Base-by-base conservation (phyloP, 1,284 basidiomycete genomes). In the Microbotryomycetes sp. region DNA sequence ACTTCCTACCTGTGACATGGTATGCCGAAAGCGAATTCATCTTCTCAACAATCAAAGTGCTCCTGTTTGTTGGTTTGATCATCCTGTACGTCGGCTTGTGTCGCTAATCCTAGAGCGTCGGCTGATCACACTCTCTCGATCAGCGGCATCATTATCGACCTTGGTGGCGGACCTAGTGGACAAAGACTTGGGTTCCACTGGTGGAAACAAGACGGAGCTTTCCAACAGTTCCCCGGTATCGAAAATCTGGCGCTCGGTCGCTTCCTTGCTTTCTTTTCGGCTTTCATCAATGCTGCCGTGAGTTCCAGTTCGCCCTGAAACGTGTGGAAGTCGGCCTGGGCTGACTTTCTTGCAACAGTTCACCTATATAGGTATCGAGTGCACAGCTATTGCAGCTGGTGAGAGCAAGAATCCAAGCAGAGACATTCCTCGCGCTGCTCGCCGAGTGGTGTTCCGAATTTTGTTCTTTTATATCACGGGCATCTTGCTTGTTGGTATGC, bases 371-470 rank as follows among this genome's bases (percentile, higher is more conserved):
- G 76, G 84, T 51, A 90, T 88, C 12, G 90, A 93, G 76, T 86
- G 91, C 66, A 86, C 92, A 46, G 89, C 88, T 46, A 84, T 92
- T 75, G 81, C 89, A 59, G 88, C 88, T 31, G 86, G 62, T 46
- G 77, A 72, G 50, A 66, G 69, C 16, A 49, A 47, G 22, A 71
- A 72, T 72, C 79, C 79, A 16, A 53, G 77, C 59, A 70, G 69
- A 58, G 86, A 85, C 73, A 74, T 88, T 45, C 86, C 86, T 3
- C 83, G 81, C 71, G 83, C 83, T 2, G 85, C 86, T 74, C 80
- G 81, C 62, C 80, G 82, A 5, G 83, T 86, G 26, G 87, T 86
- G 73, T 79, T 85, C 67, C 84, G 86, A 72, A 89, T 92, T 69
- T 79, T 79, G 29, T 69, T 81, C 63, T 80, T 92, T 74, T 73